A percentile compares a stretch with the other conserved stretches of the same genome.
phyloP scores from a whole-genome alignment of 2,329 filamentous ascomycete species.

The Monosporascus sp. region DNA sequence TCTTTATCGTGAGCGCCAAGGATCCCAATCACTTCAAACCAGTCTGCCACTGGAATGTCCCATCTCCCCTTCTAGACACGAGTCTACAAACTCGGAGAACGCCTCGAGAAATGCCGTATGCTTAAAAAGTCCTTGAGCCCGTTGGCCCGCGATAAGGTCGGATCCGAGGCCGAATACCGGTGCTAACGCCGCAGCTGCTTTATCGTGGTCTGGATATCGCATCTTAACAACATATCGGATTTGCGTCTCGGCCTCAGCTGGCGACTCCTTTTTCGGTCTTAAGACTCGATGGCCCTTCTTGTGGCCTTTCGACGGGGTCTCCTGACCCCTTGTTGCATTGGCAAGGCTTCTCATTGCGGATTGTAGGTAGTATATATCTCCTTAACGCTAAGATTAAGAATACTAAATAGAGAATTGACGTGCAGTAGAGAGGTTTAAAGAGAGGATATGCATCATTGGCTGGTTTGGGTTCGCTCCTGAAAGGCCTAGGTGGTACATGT shows the following conservation, averaged over 20 bases:
- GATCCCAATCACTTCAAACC: slow-evolving; percentile 6
- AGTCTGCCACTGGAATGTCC: slow-evolving; percentile 12
- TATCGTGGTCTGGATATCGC: slow-evolving; percentile 9
- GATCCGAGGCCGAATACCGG: slow-evolving; percentile 17
- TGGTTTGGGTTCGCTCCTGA: no score
- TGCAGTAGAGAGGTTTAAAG: no score
- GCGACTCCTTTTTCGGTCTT: slow-evolving; percentile 7
- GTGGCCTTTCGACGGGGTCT: not conserved
- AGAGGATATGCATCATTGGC: no score
- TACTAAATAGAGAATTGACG: no score
- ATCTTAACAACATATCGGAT: slow-evolving; percentile 12
- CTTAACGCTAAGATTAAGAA: no score
- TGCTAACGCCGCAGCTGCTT: slow-evolving; percentile 13
- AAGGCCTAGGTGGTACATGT: no score
- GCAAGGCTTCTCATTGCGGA: no score
- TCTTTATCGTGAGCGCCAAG: slow-evolving; percentile 2
- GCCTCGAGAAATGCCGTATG: slow-evolving; percentile 8
- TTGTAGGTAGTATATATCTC: no score
- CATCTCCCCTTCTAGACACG: slow-evolving; percentile 9
- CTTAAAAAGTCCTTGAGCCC: slow-evolving; percentile 15
- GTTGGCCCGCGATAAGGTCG: slow-evolving; percentile 7
- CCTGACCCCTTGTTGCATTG: not conserved
- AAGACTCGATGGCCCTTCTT: not conserved
- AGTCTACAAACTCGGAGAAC: slow-evolving; percentile 11
- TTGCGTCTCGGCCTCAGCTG: slow-evolving; percentile 9